Evolutionary conservation across 768 basidiomycete genomes (phyloP).

Genomic region (Hericium erinaceus): DNA sequence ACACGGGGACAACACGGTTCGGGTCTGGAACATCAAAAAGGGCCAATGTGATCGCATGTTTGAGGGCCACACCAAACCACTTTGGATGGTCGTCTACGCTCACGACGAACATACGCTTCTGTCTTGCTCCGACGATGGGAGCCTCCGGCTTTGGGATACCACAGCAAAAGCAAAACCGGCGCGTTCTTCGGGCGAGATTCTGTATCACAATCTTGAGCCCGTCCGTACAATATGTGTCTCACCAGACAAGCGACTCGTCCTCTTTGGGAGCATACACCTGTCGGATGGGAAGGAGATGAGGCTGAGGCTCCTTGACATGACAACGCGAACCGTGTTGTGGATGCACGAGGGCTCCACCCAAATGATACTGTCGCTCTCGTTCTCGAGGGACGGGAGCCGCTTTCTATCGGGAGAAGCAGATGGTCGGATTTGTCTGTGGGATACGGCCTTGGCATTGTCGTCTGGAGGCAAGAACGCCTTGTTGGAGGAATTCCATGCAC

Average conservation of each 20-base stretch:
- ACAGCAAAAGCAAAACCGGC: no score
- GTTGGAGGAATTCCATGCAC: background rate
- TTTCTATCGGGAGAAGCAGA: background rate
- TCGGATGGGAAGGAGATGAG: background rate
- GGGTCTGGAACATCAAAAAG: background rate
- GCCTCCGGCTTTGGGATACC: background rate
- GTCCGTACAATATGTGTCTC: background rate
- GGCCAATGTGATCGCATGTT: background rate
- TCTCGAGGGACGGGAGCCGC: background rate
- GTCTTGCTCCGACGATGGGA: background rate
- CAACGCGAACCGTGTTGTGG: background rate
- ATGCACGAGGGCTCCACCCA: no score
- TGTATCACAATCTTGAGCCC: background rate
- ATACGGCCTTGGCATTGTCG: background rate
- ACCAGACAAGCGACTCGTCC: background rate
- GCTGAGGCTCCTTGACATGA: background rate
- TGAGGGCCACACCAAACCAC: background rate
- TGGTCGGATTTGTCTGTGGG: background rate
- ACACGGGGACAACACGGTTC: background rate
- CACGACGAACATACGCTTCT: background rate
- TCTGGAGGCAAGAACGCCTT: background rate
- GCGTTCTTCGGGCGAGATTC: background rate
- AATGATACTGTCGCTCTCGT: background rate
- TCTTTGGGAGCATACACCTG: background rate
- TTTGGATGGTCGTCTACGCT: background rate